Evolutionary conservation across 805 yeast species (phyloP).

Genomic region (Debaryomyces maramus): DNA sequence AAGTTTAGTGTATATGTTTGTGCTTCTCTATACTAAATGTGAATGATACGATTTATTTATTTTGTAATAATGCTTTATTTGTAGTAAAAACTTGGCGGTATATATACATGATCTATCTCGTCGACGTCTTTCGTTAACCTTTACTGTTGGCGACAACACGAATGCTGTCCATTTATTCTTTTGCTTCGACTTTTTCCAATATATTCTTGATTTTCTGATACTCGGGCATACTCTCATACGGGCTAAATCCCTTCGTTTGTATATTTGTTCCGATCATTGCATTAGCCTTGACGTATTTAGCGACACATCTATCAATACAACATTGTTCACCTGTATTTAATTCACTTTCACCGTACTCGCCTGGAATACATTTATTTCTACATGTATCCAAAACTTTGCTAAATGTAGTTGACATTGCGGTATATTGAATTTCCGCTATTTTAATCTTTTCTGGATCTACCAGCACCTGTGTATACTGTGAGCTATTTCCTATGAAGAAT

Average conservation of each 20-base stretch:
- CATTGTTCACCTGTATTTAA: slow-evolving; percentile 78
- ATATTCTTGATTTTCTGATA: slow-evolving; percentile 30
- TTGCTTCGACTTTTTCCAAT: slow-evolving; percentile 2
- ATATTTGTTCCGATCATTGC: slow-evolving; percentile 56
- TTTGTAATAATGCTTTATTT: not conserved
- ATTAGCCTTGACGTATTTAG: slow-evolving; percentile 78
- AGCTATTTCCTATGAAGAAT: slow-evolving; percentile 51
- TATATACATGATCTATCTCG: not conserved
- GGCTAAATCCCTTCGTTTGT: slow-evolving; percentile 42
- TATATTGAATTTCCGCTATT: slow-evolving; percentile 66
- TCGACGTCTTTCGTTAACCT: not conserved
- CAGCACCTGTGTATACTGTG: slow-evolving; percentile 43
- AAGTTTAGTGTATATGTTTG: slow-evolving; percentile 14
- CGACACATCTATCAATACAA: slow-evolving; percentile 84
- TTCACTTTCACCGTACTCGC: slow-evolving; percentile 83
- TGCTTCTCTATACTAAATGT: not conserved
- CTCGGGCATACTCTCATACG: slow-evolving; percentile 44
- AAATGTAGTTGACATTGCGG: slow-evolving; percentile 59
- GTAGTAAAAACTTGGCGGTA: not conserved
- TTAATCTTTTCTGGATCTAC: slow-evolving; percentile 61
- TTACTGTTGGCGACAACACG: not conserved
- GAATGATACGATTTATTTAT: slow-evolving; percentile 1
- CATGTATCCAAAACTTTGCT: slow-evolving; percentile 63
- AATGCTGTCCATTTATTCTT: not conserved
- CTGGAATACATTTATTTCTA: slow-evolving; percentile 75